Evolutionary conservation across 495 filamentous ascomycete species (phyloP), one percentile per base, ranked within the genome.

Genomic region (Sordaria brevicollis): DNA sequence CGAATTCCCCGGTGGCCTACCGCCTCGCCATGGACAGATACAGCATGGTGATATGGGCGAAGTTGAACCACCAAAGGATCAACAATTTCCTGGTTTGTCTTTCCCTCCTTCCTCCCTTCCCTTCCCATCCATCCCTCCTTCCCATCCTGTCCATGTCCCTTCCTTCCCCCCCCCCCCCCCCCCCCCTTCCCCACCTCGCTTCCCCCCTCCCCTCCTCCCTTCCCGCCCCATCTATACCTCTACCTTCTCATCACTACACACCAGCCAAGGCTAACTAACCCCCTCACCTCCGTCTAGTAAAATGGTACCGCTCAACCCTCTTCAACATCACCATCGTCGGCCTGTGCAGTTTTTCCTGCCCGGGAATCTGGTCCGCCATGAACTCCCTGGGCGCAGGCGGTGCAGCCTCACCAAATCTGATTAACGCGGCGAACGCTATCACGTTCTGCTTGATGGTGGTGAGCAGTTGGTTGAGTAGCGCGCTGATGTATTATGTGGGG

Each of bases 351-450:
- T 86, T 91, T 71, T 79, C 86, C 0, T 88, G 87, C 0, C 89
- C 89, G 0, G 89, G 89, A 0, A 86, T 91, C 71, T 91, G 89
- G 89, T 83, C 83, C 33, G 89, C 89, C 13, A 90, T 90, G 87
- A 91, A 90, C 77, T 87, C 85, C 0, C 83, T 91, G 17, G 89
- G 89, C 37, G 89, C 88, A 19, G 89, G 89, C 41, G 89, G 89
- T 5, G 81, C 84, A 35, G 82, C 86, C 68, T 81, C 77, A n/a
- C 89, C 89, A 7, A 85, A 88, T 68, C 83, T 91, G 13, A 86
- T 91, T 68, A 90, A 91, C 73, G 83, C 84, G n/a, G 89, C 87
- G n/a, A 91, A 91, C 75, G 86, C 88, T 0, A 76, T 90, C 5
- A 89, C 87, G 0, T 90, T 90, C 74, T 84, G 84, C n/a, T 82